Evolutionary conservation across 192 early-diverging fungal species (phyloP).

Genomic region (Gonapodya prolifera): DNA sequence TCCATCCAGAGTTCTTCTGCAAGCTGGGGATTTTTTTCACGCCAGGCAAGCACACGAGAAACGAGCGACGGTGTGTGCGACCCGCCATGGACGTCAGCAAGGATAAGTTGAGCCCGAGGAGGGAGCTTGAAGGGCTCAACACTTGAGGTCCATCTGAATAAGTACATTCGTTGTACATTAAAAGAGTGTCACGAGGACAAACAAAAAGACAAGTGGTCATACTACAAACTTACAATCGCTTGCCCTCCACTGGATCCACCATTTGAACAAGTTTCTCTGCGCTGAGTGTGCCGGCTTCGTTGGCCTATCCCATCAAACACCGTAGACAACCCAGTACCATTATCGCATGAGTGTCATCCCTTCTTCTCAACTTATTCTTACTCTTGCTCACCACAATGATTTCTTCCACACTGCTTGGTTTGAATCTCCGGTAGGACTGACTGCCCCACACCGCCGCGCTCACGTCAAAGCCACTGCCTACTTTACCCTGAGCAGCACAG

Average conservation of each 20-base stretch:
- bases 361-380: background rate
- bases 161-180: background rate
- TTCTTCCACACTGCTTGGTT: slow-evolving; percentile 43
- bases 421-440: slow-evolving; percentile 76
- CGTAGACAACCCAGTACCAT: no score
- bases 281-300: background rate
- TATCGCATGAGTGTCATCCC: background rate
- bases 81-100: slow-evolving; percentile 91
- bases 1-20: slow-evolving; percentile 18
- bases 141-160: slow-evolving; percentile 41
- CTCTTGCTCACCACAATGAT: slow-evolving; percentile 21
- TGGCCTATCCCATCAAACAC: background rate
- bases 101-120: slow-evolving; percentile 50
- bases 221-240: background rate
- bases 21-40: slow-evolving; percentile 48
- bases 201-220: background rate
- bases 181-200: background rate
- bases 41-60: slow-evolving; percentile 73
- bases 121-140: slow-evolving; percentile 57
- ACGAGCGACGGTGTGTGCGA: slow-evolving; percentile 90
- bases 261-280: background rate
- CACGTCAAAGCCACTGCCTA: slow-evolving; percentile 95
- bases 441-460: slow-evolving; percentile 83
- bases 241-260: background rate
- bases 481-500: slow-evolving; percentile 96